These are phyloP conservation scores for Gossypium trilobum DNA, from an alignment of 441 rosid genomes.

Conservation along the genomic window DNA sequence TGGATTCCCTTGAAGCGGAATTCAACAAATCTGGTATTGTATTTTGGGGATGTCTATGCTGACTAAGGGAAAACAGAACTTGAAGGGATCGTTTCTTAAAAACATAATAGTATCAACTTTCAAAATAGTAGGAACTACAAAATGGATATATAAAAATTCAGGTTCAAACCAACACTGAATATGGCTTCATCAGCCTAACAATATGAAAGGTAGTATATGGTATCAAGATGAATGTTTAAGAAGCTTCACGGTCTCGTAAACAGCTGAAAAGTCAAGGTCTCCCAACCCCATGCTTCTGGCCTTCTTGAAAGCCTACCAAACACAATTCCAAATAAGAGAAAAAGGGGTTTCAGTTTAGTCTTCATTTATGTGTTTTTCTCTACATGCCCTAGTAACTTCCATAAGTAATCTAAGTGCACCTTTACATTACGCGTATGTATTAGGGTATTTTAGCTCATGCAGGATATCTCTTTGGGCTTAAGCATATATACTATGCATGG, in stretches of 20 bases:
- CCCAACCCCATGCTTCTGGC: conserved; percentile 81
- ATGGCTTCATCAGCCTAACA: neutral
- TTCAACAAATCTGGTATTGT: neutral
- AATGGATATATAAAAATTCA: neutral
- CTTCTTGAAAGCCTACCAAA: conserved; percentile 73
- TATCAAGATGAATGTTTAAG: conserved; percentile 23
- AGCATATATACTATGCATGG: neutral
- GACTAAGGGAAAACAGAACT: neutral
- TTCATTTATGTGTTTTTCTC: neutral
- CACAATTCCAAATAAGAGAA: too few species aligned
- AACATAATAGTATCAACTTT: neutral
- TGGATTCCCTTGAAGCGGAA: neutral
- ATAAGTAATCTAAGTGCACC: too few species aligned
- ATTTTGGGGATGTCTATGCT: neutral
- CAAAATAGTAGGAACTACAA: neutral
- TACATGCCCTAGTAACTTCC: too few species aligned
- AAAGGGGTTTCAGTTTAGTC: neutral
- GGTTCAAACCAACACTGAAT: neutral
- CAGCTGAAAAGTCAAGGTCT: conserved; percentile 81
- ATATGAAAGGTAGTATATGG: neutral
- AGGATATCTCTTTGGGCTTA: neutral
- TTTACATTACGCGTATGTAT: neutral
- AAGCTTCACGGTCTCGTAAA: conserved; percentile 52
- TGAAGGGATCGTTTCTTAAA: neutral
- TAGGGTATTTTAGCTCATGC: neutral